Base-by-base conservation (phyloP, 805 yeast species). In the Candida yuanshanica region DNA sequence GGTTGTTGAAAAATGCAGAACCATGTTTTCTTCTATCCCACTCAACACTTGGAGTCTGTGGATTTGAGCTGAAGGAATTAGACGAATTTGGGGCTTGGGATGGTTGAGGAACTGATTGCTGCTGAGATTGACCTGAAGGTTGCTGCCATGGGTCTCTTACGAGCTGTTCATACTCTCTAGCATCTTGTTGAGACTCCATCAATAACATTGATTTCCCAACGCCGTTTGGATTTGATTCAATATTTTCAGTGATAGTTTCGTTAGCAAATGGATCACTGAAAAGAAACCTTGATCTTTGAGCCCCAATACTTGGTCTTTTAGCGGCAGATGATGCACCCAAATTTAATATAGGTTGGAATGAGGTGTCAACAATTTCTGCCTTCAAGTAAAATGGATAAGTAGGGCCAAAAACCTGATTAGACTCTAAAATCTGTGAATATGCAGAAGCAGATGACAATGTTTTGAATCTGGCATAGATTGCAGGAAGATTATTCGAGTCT, bases 261-360 rank as follows among this genome's bases (percentile, higher is more conserved):
- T 51, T 55, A n/a, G 55, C 60, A 51, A 74, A 74, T 9, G 87
- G 86, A 55, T 81, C 88, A 49, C 81, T 74, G 55, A 82, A 82
- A 29, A 82, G 66, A 52, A 82, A 81, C 50, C 87, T 69, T n/a
- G 85, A 79, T 49, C 85, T 64, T 54, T 77, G 82, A 42, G 69
- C 66, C 27, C 77, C 77, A 36, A 75, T 58, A 14, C 79, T 70
- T 38, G 79, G 77, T 52, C 83, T 68, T 55, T 75, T 75, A 24
- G 68, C 66, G 29, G 58, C 40, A 32, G 66, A 68, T 31, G 58
- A 38, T 42, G 58, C 33, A 14, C 53, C 49, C 37, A 50, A 21
- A 20, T 47, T 44, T 16, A 52, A 32, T 7, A 44, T 38, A 9
- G 50, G 45, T 18, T 45, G 52, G 41, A 41, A 45, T 9, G 51